Evolutionary conservation across 331 rosid species (phyloP).

Genomic region (Rosa hybrid): DNA sequence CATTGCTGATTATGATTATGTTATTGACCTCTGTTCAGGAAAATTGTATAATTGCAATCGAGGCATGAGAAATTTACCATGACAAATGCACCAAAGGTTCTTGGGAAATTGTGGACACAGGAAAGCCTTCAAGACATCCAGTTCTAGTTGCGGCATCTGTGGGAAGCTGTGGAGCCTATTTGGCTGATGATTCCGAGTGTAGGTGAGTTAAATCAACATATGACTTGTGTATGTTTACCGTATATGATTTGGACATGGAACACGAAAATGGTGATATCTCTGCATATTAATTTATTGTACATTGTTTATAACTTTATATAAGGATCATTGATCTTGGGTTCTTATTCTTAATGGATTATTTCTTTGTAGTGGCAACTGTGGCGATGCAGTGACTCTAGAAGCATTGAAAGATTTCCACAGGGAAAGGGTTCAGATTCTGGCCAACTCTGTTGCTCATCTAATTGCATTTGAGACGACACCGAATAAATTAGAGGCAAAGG

Average conservation of each 20-base stretch:
- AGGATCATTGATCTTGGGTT: not conserved
- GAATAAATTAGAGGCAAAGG: conserved; percentile 81
- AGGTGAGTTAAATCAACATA: conserved; percentile 37
- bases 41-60: no score
- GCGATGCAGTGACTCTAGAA: conserved; percentile 45
- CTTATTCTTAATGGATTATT: not conserved
- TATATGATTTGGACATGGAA: not conserved
- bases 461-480: conserved; percentile 90
- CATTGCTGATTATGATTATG: no score
- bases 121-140: conserved; percentile 41
- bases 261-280: conserved; percentile 1
- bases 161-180: conserved; percentile 90
- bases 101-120: conserved; percentile 44
- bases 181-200: conserved; percentile 79
- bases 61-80: no score
- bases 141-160: conserved; percentile 83
- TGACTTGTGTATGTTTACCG: not conserved
- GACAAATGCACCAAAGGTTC: no score
- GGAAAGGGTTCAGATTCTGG: conserved; percentile 76
- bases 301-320: not conserved
- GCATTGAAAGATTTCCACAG: conserved; percentile 75
- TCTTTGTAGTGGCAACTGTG: conserved; percentile 50
- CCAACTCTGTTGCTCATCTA: conserved; percentile 66
- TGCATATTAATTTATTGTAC: not conserved
- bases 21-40: no score